A percentile compares a stretch with the other conserved stretches of the same genome.
Evolutionary conservation across 1,139 yeast genomes (phyloP).

Genomic region (Zygosaccharomyces pseudobailii): DNA sequence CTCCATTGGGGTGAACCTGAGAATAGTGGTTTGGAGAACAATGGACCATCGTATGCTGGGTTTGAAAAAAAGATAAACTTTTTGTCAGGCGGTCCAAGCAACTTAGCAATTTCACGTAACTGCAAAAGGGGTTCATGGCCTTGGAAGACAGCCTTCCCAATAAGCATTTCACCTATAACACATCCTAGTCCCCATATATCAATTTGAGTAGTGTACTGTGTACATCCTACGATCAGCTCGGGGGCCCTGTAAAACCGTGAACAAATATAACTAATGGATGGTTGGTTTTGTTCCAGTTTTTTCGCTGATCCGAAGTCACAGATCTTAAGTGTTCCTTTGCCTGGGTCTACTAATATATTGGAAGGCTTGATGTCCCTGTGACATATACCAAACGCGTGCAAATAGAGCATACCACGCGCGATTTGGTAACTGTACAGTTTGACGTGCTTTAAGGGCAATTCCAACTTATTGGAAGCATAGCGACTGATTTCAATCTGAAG

Average conservation of each 20-base stretch:
- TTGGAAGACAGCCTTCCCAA: slow-evolving; percentile 78
- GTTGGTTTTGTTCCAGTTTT: slow-evolving; percentile 65
- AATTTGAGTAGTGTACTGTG: slow-evolving; percentile 69
- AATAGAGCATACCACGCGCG: slow-evolving; percentile 74
- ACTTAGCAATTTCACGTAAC: slow-evolving; percentile 68
- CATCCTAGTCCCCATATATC: slow-evolving; percentile 88
- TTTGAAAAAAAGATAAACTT: slow-evolving; percentile 68
- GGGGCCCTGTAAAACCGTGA: slow-evolving; percentile 82
- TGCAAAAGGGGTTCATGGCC: slow-evolving; percentile 73
- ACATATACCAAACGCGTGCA: slow-evolving; percentile 73
- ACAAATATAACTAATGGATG: slow-evolving; percentile 74
- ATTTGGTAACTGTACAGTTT: slow-evolving; percentile 76
- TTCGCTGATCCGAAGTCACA: slow-evolving; percentile 85
- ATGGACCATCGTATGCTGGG: slow-evolving; percentile 69
- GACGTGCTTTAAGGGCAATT: slow-evolving; percentile 68
- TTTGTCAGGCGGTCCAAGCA: slow-evolving; percentile 69
- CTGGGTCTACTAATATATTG: slow-evolving; percentile 68
- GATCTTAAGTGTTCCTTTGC: slow-evolving; percentile 58
- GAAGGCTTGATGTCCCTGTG: slow-evolving; percentile 83
- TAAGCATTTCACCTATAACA: slow-evolving; percentile 77
- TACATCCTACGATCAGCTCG: slow-evolving; percentile 72
- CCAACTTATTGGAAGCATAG: slow-evolving; percentile 57
- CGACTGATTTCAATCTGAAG: slow-evolving; percentile 69
- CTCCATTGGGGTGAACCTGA: slow-evolving; percentile 55
- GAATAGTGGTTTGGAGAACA: slow-evolving; percentile 64